phyloP scores from a whole-genome alignment of 257 asterid species.

The Thymus quinquecostatus region DNA sequence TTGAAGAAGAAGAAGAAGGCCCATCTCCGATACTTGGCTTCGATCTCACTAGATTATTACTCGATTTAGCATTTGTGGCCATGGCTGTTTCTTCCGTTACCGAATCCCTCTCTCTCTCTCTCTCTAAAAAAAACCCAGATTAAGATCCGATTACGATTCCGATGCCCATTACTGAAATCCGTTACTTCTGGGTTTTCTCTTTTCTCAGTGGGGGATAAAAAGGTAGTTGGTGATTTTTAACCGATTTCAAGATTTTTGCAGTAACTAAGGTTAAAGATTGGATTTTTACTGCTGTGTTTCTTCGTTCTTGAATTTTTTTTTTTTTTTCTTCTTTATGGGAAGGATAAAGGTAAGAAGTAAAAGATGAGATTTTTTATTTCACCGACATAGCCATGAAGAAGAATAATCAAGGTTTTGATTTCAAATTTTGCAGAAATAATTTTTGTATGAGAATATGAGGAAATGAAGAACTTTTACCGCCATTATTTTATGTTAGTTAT shows the following conservation, averaged over 20 bases:
- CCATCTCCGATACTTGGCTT: conserved; percentile 46
- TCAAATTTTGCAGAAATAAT: no score
- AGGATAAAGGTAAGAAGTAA: no score
- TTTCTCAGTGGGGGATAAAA: conserved; percentile 1
- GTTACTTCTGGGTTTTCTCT: conserved; percentile 6
- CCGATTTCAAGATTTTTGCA: conserved; percentile 20
- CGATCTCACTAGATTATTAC: conserved; percentile 45
- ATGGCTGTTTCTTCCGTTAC: conserved; percentile 34
- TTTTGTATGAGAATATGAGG: no score
- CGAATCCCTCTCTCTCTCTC: conserved; percentile 10
- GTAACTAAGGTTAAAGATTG: neutral
- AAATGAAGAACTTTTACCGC: no score
- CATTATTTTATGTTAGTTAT: no score
- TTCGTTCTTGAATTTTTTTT: neutral
- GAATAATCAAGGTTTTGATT: no score
- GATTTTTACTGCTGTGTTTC: conserved; percentile 24
- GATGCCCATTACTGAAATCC: neutral
- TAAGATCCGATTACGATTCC: conserved; percentile 7
- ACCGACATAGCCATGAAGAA: no score
- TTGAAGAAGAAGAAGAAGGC: conserved; percentile 56
- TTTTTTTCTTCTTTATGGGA: neutral
- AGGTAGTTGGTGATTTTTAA: conserved; percentile 25
- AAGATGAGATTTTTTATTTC: no score
- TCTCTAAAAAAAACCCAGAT: neutral
- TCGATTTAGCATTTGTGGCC: conserved; percentile 59